Evolutionary conservation across 2,329 filamentous ascomycete species (phyloP), one percentile per base, ranked within the genome.

Genomic region (Cordyceps farinosa): DNA sequence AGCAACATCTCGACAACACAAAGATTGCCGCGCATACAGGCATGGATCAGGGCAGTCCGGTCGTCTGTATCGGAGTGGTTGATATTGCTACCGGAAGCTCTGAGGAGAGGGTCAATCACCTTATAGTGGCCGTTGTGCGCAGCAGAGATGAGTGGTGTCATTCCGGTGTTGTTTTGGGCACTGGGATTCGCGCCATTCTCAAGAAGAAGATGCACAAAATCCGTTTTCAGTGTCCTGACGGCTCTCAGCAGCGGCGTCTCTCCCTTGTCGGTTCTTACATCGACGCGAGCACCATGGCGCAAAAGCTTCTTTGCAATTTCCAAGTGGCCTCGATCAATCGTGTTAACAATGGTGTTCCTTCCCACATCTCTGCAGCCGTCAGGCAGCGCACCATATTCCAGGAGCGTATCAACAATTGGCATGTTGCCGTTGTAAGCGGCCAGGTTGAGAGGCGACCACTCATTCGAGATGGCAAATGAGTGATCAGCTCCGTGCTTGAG

Each of bases 401-500:
- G 42, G 5, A 61, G 51, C 4, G 32, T 9, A 36, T 61, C 50
- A 2, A 61, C 51, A n/a, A 61, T 32, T 3, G 9, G 10, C 22
- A 54, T 44, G 3, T 65, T 56, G 48, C 66, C 66, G 9, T 61
- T 54, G 51, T 61, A 61, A 40, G 72, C 71, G 40, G 69, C 65
- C 59, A 76, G 74, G 29, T 71, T 73, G 58, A 73, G 67, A 10
- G 48, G 66, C 57, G 22, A 63, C 66, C 36, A 68, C 22, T 52
- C 45, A 6, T 62, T 65, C 59, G 68, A 67, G 2, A 67, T 66
- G 9, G 65, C 64, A 48, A 66, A 59, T 45, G 70, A 67, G 51
- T 68, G 67, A 67, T 73, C 71, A 65, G 70, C 72, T 59, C 72
- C 74, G 3, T 69, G 32, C 15, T 52, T 38, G 8, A 67, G 60